Conservation (phyloP, 2,329 filamentous ascomycete species). For the Paraphaeosphaeria minitans region DNA sequence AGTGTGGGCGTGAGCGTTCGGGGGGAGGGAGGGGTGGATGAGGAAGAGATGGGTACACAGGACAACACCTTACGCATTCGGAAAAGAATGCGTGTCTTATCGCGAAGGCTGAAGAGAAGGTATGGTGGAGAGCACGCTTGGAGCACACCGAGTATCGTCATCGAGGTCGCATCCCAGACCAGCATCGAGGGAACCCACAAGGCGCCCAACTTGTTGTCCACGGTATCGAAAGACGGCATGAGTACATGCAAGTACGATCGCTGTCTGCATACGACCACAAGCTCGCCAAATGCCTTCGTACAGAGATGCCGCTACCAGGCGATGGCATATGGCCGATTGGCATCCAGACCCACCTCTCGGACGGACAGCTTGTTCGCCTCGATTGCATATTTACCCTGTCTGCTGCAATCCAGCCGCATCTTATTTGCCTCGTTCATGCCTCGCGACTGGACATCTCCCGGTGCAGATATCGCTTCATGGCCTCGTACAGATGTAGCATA, state of each 20-base stretch:
- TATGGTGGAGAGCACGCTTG: not conserved
- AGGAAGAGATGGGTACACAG: not conserved
- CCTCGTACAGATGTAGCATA: not conserved
- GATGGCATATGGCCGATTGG: not conserved
- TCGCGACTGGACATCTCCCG: not conserved
- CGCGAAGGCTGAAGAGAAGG: not conserved
- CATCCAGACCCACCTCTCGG: not conserved
- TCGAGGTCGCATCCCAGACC: not conserved
- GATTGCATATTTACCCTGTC: not conserved
- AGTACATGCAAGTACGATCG: not conserved
- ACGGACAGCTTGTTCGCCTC: not conserved
- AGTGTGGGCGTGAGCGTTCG: not conserved
- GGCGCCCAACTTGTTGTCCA: not conserved
- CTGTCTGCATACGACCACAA: not conserved
- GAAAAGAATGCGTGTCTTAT: not conserved
- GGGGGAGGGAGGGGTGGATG: not conserved
- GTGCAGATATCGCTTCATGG: not conserved
- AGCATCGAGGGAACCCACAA: not conserved
- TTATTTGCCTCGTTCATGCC: not conserved
- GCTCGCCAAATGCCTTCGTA: not conserved
- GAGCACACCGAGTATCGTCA: not conserved
- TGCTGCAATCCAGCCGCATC: not conserved
- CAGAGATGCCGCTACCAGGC: not conserved
- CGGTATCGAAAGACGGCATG: not conserved
- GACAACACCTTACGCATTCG: not conserved